Evolutionary conservation across 129 eudicot genomes (phyloP).

Genomic region (Ambrosia artemisiifolia): DNA sequence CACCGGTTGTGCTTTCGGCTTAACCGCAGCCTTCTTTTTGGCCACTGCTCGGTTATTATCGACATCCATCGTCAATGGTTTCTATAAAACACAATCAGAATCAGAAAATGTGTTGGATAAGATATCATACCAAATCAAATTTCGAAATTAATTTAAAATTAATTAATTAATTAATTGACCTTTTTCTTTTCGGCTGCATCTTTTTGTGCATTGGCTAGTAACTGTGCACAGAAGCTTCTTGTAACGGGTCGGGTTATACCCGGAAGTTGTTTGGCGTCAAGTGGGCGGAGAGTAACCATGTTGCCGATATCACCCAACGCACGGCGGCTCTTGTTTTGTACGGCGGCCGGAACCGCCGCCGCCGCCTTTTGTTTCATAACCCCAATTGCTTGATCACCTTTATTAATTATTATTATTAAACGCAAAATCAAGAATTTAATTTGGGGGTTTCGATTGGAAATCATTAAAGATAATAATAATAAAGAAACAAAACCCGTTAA

Average conservation of each 20-base stretch:
- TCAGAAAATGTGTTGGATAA: neutral
- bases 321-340: constrained; percentile 60
- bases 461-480: too few relatives aligned
- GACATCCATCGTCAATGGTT: constrained; percentile 30
- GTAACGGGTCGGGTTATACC: constrained; percentile 68
- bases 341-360: constrained; percentile 27
- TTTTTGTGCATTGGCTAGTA: constrained; percentile 73
- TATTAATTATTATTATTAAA: neutral
- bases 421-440: neutral
- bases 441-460: neutral
- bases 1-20: constrained; percentile 46
- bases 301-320: constrained; percentile 85
- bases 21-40: constrained; percentile 47
- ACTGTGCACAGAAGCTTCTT: constrained; percentile 71
- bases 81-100: constrained; percentile 27
- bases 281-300: constrained; percentile 52
- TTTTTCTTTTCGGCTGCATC: constrained; percentile 52
- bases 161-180: constrained; percentile 24
- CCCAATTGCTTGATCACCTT: constrained; percentile 44
- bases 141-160: neutral
- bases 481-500: neutral
- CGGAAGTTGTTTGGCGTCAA: constrained; percentile 56
- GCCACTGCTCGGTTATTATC: constrained; percentile 30
- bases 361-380: constrained; percentile 65
- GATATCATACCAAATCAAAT: neutral